Percentiles rank a stretch among this genome's conserved stretches.
These are phyloP conservation scores for Ophiosphaerella herpotricha DNA, from an alignment of 2,329 filamentous ascomycete genomes.

Conservation along the genomic window DNA sequence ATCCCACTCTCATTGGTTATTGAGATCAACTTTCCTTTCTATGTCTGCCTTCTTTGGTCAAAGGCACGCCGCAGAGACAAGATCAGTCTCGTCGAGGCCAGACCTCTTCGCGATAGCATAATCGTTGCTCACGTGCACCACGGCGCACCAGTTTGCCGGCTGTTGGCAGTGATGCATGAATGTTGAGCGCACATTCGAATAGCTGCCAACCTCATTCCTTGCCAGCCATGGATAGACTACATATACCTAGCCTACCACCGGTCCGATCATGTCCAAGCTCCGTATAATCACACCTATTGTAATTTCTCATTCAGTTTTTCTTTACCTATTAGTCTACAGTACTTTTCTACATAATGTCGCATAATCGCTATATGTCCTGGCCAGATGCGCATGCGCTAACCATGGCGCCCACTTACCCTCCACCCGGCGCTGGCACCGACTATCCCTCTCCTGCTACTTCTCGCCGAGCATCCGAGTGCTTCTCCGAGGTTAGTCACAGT, in stretches of 20 bases:
- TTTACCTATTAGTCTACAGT: slow-evolving; percentile 1
- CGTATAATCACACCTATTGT: slow-evolving; percentile 30
- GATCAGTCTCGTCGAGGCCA: slow-evolving; percentile 35
- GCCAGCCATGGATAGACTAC: slow-evolving; percentile 25
- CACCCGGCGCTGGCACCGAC: slow-evolving; percentile 38
- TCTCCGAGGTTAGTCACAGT: slow-evolving; percentile 36
- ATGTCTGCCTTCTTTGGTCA: slow-evolving; percentile 16
- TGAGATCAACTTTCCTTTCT: slow-evolving; percentile 14
- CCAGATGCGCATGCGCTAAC: slow-evolving; percentile 40
- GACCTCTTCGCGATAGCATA: slow-evolving; percentile 26
- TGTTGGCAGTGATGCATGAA: slow-evolving; percentile 30
- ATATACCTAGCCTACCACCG: slow-evolving; percentile 40
- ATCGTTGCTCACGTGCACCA: slow-evolving; percentile 25
- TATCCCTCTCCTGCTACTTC: slow-evolving; percentile 41
- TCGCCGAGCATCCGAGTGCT: slow-evolving; percentile 38
- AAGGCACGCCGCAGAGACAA: slow-evolving; percentile 35
- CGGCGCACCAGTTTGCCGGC: slow-evolving; percentile 33
- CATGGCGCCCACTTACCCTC: slow-evolving; percentile 44
- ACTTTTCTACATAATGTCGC: slow-evolving; percentile 32
- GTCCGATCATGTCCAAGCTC: slow-evolving; percentile 29
- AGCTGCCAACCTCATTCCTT: slow-evolving; percentile 11
- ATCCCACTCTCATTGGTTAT: slow-evolving; percentile 24
- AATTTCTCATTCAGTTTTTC: slow-evolving; percentile 32
- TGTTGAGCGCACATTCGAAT: slow-evolving; percentile 13
- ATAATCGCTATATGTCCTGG: slow-evolving; percentile 43